A percentile compares a stretch with the other conserved stretches of the same genome.
Evolutionary conservation across 805 yeast genomes (phyloP).

Genomic region (Kodamaea fukazawae): DNA sequence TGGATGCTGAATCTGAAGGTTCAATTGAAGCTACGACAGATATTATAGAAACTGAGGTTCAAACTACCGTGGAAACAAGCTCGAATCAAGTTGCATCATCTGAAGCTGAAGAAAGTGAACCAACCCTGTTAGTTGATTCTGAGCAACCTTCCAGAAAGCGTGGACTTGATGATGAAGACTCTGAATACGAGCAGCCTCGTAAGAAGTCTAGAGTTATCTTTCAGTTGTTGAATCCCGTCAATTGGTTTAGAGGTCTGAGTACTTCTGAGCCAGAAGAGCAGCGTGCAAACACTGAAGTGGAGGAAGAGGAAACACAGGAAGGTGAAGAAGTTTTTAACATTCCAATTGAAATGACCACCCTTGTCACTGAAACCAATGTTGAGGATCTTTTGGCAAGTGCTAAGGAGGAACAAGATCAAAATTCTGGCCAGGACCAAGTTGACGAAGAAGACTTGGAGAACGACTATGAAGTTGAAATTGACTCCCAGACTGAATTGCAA

Average conservation of each 20-base stretch:
- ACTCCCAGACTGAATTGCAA: conserved; percentile 3
- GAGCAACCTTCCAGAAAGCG: conserved; percentile 8
- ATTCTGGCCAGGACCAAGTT: conserved; percentile 16
- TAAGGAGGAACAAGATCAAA: conserved; percentile 1
- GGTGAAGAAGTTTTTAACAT: conserved; percentile 2
- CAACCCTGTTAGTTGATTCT: too few species aligned
- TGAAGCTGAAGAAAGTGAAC: too few species aligned
- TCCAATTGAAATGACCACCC: not conserved
- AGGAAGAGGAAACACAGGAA: not conserved
- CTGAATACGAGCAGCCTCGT: not conserved
- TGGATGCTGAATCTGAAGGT: too few species aligned
- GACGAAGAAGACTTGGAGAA: conserved; percentile 1
- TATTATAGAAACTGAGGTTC: too few species aligned
- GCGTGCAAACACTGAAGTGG: not conserved
- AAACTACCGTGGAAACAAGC: too few species aligned
- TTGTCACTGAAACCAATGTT: not conserved
- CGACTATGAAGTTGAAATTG: conserved; percentile 4
- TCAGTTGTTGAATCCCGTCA: conserved; percentile 6
- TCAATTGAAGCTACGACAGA: too few species aligned
- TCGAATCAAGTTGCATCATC: too few species aligned
- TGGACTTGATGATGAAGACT: conserved; percentile 5
- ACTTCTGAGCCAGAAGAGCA: not conserved
- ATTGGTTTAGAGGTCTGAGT: not conserved
- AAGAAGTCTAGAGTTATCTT: conserved; percentile 8
- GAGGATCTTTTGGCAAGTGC: conserved; percentile 2